phyloP scores from a whole-genome alignment of 371 early-diverging fungal genomes.

The Smittium culicis region DNA sequence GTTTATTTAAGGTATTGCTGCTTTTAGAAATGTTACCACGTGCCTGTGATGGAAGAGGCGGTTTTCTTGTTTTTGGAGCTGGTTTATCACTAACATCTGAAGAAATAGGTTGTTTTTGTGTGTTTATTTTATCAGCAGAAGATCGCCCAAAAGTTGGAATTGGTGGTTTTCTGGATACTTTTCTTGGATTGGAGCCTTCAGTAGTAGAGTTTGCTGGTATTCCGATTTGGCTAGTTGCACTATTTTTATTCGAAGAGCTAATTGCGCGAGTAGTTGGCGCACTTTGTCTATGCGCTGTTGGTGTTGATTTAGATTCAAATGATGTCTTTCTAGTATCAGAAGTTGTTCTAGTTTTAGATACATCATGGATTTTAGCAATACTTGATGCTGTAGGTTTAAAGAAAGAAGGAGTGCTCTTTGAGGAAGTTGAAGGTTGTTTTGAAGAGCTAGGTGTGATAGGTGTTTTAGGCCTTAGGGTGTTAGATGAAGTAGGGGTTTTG shows the following conservation, averaged over 20 bases:
- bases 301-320: neutral
- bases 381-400: conserved; percentile 4
- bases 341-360: neutral
- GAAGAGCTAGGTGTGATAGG: no score
- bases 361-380: neutral
- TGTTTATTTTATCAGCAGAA: neutral
- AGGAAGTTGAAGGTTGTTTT: neutral
- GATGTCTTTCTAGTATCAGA: neutral
- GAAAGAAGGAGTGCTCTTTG: neutral
- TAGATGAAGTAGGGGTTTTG: no score
- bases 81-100: neutral
- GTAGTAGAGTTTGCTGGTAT: neutral
- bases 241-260: neutral
- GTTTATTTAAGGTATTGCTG: no score
- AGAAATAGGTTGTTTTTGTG: neutral
- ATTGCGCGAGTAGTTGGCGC: neutral
- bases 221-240: neutral
- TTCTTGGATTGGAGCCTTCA: neutral
- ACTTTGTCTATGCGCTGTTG: neutral
- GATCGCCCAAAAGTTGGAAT: neutral
- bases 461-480: no score
- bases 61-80: conserved; percentile 1
- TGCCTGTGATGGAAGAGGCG: neutral
- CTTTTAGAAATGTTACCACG: neutral
- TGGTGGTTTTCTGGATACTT: conserved; percentile 5